Conservation (phyloP, 2,329 filamentous ascomycete genomes). For the Sclerotinia nivalis region DNA sequence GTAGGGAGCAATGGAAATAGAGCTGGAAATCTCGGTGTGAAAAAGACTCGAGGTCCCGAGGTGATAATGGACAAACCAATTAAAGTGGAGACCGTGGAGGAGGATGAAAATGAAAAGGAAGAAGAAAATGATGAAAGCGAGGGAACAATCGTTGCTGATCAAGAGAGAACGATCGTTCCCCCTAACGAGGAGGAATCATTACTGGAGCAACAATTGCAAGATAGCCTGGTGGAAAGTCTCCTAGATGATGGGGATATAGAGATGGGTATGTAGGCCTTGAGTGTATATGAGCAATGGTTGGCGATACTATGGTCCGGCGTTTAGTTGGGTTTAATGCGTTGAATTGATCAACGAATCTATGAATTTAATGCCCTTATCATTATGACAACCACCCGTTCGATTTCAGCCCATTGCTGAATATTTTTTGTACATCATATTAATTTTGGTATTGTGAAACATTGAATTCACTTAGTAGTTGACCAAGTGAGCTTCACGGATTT, state of each 20-base stretch:
- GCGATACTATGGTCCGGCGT: neutral
- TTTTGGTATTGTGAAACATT: neutral
- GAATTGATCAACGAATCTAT: conserved; percentile 12
- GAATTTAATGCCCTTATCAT: neutral
- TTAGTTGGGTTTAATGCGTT: conserved; percentile 34
- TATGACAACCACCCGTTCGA: neutral
- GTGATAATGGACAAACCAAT: conserved; percentile 3
- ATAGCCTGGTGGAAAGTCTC: conserved; percentile 20
- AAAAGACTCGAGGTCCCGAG: conserved; percentile 14
- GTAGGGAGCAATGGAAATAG: conserved; percentile 8
- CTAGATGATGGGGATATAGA: conserved; percentile 23
- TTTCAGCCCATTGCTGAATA: neutral
- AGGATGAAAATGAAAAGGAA: neutral
- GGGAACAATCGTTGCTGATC: conserved; percentile 5
- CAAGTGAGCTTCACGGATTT: neutral
- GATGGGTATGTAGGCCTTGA: conserved; percentile 20
- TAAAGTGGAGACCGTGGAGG: conserved; percentile 8
- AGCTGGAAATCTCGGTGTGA: neutral
- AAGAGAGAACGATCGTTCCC: neutral
- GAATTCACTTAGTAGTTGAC: no score
- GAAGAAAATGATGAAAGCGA: conserved; percentile 13
- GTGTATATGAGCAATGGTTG: conserved; percentile 9
- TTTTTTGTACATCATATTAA: neutral
- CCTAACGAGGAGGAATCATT: conserved; percentile 8
- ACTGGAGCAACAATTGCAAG: conserved; percentile 12